These are phyloP conservation scores for Cnidoscolus chayamansa DNA, from an alignment of 441 rosid species.

Conservation along the genomic window DNA sequence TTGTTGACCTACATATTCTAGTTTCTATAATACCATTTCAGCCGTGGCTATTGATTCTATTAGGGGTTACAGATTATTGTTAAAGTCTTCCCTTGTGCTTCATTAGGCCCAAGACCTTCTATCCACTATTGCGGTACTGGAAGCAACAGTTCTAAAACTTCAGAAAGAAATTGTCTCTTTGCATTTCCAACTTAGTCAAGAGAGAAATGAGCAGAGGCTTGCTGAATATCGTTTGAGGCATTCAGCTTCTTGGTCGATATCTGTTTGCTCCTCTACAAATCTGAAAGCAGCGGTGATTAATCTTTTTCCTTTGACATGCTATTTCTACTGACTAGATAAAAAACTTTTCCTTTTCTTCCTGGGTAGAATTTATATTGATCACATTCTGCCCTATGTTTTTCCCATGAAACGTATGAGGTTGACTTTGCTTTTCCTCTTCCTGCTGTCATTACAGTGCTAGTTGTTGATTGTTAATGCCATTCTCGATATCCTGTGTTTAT, in stretches of 20 bases:
- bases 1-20: constrained; percentile 4
- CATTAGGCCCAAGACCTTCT: constrained; percentile 68
- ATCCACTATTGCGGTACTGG: constrained; percentile 59
- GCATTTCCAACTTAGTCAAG: constrained; percentile 76
- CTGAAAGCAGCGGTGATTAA: constrained; percentile 27
- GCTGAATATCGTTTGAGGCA: constrained; percentile 63
- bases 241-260: constrained; percentile 45
- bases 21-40: constrained; percentile 7
- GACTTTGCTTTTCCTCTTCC: neutral
- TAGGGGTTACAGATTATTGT: neutral
- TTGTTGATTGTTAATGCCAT: neutral
- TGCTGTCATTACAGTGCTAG: neutral
- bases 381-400: neutral
- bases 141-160: constrained; percentile 68
- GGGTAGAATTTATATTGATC: neutral
- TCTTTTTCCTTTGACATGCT: constrained; percentile 6
- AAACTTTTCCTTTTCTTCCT: neutral
- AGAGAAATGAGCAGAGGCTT: constrained; percentile 74
- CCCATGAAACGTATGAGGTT: neutral
- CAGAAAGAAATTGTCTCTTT: constrained; percentile 65
- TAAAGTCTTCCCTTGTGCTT: constrained; percentile 13
- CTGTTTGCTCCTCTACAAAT: constrained; percentile 25
- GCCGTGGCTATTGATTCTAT: neutral
- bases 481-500: neutral
- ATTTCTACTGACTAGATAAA: neutral